Evolutionary conservation across 257 asterid species (phyloP).

Genomic region (Solanum arcanum): DNA sequence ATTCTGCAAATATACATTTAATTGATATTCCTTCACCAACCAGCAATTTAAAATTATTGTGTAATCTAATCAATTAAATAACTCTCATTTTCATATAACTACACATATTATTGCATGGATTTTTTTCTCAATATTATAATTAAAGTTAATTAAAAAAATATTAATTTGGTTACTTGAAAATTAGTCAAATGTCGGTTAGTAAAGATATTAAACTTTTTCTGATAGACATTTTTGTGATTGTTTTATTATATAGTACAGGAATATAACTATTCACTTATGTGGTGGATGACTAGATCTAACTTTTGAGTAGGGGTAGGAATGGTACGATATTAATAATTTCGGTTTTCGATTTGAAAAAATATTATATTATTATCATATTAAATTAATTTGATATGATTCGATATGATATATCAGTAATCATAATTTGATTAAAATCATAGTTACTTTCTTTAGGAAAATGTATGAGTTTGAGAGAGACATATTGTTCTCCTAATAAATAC

Average conservation of each 20-base stretch:
- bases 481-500: neutral
- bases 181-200: conserved; percentile 3
- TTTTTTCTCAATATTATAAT: neutral
- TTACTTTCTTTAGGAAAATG: neutral
- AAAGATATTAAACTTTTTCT: neutral
- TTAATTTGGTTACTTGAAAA: neutral
- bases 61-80: neutral
- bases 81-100: neutral
- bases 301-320: neutral
- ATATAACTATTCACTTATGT: neutral
- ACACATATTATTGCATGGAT: neutral
- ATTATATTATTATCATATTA: no score
- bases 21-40: neutral
- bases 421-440: neutral
- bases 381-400: neutral
- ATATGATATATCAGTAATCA: no score
- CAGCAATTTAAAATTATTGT: neutral
- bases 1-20: neutral
- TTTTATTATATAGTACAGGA: neutral
- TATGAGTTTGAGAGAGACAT: neutral
- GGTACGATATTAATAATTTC: neutral
- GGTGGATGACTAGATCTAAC: neutral
- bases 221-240: neutral
- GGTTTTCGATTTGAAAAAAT: no score
- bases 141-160: neutral